Conservation (phyloP, 2,329 filamentous ascomycete genomes). For the Alternaria brassicae region DNA sequence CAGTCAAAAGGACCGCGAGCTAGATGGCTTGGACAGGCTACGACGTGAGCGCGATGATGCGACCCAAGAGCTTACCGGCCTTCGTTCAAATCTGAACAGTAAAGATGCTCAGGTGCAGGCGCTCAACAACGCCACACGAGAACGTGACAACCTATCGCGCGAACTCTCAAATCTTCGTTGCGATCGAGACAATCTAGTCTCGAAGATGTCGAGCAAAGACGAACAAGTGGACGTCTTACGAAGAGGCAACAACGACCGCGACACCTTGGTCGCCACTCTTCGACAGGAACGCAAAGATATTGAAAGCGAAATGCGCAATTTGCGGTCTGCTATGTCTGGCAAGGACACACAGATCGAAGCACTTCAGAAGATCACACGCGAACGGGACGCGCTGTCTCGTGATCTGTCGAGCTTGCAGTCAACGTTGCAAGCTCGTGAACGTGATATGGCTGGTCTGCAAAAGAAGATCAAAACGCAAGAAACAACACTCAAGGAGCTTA, state of each 20-base stretch:
- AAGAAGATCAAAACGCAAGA: constrained; percentile 45
- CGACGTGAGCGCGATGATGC: constrained; percentile 45
- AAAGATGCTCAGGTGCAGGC: constrained; percentile 43
- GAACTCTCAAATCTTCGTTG: constrained; percentile 43
- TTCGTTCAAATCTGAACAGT: constrained; percentile 38
- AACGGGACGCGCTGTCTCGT: constrained; percentile 40
- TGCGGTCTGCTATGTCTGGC: constrained; percentile 38
- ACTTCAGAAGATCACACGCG: constrained; percentile 44
- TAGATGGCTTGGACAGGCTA: constrained; percentile 35
- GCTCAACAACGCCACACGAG: constrained; percentile 38
- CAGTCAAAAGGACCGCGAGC: constrained; percentile 40
- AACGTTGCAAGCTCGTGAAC: constrained; percentile 43
- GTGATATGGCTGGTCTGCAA: constrained; percentile 39
- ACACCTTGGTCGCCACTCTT: constrained; percentile 38
- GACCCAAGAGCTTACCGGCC: constrained; percentile 40
- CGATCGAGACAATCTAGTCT: constrained; percentile 37
- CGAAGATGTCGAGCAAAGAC: constrained; percentile 39
- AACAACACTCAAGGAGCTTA: constrained; percentile 39
- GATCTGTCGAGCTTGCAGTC: constrained; percentile 42
- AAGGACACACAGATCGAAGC: constrained; percentile 48
- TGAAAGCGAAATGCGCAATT: constrained; percentile 31
- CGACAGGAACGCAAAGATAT: constrained; percentile 36
- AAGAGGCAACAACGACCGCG: constrained; percentile 38
- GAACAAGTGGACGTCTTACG: constrained; percentile 41
- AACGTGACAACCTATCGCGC: constrained; percentile 36